phyloP scores from a whole-genome alignment of 2,329 filamentous ascomycete species.

The Verticillium dahliae region DNA sequence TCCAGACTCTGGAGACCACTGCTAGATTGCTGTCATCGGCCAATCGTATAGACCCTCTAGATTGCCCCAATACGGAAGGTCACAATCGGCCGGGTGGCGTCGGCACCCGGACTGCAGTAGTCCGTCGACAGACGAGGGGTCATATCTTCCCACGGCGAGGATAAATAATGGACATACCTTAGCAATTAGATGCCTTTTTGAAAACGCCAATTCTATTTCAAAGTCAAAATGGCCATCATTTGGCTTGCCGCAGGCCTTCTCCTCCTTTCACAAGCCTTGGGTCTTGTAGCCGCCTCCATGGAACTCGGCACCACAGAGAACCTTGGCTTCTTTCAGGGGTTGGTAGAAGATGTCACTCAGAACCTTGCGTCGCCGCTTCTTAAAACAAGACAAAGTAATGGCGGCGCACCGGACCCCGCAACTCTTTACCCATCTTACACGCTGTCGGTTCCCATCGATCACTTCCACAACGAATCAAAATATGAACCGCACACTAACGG shows the following conservation, averaged over 20 bases:
- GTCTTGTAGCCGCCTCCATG: neutral
- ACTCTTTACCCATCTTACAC: constrained; percentile 28
- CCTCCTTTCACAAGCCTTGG: neutral
- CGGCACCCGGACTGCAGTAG: too few relatives aligned
- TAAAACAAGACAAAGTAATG: neutral
- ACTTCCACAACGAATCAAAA: constrained; percentile 72
- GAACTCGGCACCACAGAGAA: neutral
- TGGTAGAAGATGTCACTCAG: neutral
- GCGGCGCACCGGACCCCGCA: constrained; percentile 1
- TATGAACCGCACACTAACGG: constrained; percentile 72
- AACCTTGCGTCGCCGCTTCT: neutral
- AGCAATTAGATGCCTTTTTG: neutral
- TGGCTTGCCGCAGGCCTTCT: neutral
- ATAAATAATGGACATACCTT: neutral
- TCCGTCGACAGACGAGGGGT: neutral
- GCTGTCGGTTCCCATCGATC: constrained; percentile 57
- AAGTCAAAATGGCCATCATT: neutral
- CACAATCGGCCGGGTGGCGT: neutral
- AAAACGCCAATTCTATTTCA: neutral
- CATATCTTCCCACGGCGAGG: neutral
- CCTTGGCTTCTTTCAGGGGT: neutral
- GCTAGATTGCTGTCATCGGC: too few relatives aligned
- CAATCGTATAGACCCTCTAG: too few relatives aligned
- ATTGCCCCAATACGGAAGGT: neutral
- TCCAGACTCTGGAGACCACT: too few relatives aligned